Percentiles rank a stretch among this genome's conserved stretches.
Evolutionary conservation across 257 asterid genomes (phyloP).

Genomic region (Lantana camara): DNA sequence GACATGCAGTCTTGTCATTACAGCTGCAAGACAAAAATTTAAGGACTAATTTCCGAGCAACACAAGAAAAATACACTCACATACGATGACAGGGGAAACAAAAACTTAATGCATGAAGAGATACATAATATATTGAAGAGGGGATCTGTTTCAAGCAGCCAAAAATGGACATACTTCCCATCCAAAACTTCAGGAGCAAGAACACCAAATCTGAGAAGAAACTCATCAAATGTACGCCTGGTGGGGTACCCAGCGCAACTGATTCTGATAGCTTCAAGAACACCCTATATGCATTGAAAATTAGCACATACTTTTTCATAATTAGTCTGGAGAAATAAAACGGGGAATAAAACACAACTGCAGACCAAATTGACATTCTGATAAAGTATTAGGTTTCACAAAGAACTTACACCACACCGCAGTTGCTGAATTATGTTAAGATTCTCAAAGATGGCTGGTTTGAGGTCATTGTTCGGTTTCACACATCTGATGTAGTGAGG

Average conservation of each 20-base stretch:
- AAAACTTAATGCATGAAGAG: conserved; percentile 17
- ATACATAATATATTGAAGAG: conserved; percentile 9
- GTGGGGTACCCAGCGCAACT: conserved; percentile 99
- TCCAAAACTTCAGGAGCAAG: conserved; percentile 81
- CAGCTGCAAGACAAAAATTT: conserved; percentile 49
- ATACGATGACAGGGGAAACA: conserved; percentile 20
- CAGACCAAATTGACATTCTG: conserved; percentile 19
- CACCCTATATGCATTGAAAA: conserved; percentile 59
- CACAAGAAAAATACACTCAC: neutral
- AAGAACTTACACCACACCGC: conserved; percentile 96
- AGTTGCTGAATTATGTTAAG: conserved; percentile 86
- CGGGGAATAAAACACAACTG: conserved; percentile 21
- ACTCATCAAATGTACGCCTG: conserved; percentile 94
- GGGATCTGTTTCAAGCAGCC: conserved; percentile 18
- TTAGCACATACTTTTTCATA: conserved; percentile 14
- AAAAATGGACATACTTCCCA: conserved; percentile 62
- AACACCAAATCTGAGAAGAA: conserved; percentile 98
- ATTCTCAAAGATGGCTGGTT: conserved; percentile 96
- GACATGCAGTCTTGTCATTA: conserved; percentile 87
- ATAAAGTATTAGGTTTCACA: conserved; percentile 27
- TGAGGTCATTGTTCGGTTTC: conserved; percentile 89
- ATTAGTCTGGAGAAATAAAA: conserved; percentile 10
- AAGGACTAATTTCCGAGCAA: conserved; percentile 22
- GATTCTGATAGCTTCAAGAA: conserved; percentile 96
- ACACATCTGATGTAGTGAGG: conserved; percentile 99